Conservation (phyloP, 371 early-diverging fungal species). For the Enteropsectra breve region DNA sequence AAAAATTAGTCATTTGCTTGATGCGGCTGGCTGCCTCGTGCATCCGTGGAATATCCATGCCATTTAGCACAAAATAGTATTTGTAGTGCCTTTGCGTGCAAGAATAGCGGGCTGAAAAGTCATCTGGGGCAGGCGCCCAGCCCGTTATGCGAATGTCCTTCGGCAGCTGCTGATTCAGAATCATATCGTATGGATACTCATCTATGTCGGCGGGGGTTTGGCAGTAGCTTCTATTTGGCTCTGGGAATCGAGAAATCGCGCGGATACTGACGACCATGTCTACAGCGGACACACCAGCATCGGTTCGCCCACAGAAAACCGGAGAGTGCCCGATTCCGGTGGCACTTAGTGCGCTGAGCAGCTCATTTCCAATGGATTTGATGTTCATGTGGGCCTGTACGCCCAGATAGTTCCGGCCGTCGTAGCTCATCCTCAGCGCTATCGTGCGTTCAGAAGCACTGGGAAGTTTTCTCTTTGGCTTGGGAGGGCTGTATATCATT, state of each 20-base stretch:
- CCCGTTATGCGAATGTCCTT: constrained; percentile 50
- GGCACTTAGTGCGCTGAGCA: constrained; percentile 30
- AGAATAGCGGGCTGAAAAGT: constrained; percentile 54
- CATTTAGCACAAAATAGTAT: constrained; percentile 50
- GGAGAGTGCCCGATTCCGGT: constrained; percentile 25
- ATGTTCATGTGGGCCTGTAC: constrained; percentile 12
- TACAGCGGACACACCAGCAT: constrained; percentile 55
- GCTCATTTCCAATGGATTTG: constrained; percentile 18
- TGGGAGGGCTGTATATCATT: constrained; percentile 6
- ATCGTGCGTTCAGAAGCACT: constrained; percentile 19
- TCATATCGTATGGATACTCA: constrained; percentile 53
- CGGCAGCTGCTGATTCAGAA: constrained; percentile 54
- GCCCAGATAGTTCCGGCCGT: constrained; percentile 43
- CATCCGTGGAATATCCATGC: constrained; percentile 40
- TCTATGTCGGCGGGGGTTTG: constrained; percentile 6
- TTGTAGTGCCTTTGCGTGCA: constrained; percentile 56
- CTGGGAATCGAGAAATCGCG: constrained; percentile 9
- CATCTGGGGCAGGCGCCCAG: constrained; percentile 48
- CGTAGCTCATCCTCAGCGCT: constrained; percentile 39
- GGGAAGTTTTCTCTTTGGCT: background rate
- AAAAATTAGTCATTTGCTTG: constrained; percentile 35
- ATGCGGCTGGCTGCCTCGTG: constrained; percentile 24
- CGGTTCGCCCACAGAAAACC: constrained; percentile 57
- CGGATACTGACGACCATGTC: constrained; percentile 42
- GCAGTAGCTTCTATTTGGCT: background rate